Evolutionary conservation across 345 rosid genomes (phyloP), one percentile per base, ranked within the genome.

Genomic region (Pistacia vera): DNA sequence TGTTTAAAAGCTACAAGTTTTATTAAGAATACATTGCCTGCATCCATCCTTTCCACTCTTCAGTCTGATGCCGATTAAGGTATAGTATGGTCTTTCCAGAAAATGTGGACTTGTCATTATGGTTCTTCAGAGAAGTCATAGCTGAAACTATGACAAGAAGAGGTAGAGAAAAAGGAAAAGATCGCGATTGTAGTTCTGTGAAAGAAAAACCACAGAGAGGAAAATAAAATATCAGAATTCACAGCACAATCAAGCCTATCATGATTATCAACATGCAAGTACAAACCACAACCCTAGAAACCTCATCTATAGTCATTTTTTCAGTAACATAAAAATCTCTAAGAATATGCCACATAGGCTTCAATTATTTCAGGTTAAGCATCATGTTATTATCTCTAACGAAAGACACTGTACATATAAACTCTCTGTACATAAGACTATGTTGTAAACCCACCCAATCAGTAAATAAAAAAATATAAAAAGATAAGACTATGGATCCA

Each of bases 21-120:
- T n/a, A 71, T 6, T 35, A 70, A 71, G 74, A 76, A 81, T 13
- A 84, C 93, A n/a, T 88, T 81, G 88, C 99, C 99, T 96, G 98
- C 99, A 96, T 96, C 97, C 98, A 96, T 81, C 98, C 98, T 87
- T 90, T 96, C 99, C 99, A 96, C 81, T 96, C 98, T 80, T 93
- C 98, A n/a, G 99, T 95, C 79, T 95, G 97, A 86, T 93, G 94
- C 68, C 96, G 88, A 79, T 90, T 92, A 77, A 96, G 97, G 87
- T 92, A 96, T 20, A 85, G 92, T 64, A 88, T 88, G 69, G 97
- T 62, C 77, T 92, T 93, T 76, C 98, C 97, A 77, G 90, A 84
- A 70, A 91, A 87, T 25, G 90, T 82, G 17, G 98, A 93, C 81
- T 89, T 91, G 79, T 96, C 95, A 76, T 54, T 81, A 73, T 91